These are phyloP conservation scores for Xylariaceae sp. DNA, from an alignment of 2,329 filamentous ascomycete genomes.

Conservation along the genomic window DNA sequence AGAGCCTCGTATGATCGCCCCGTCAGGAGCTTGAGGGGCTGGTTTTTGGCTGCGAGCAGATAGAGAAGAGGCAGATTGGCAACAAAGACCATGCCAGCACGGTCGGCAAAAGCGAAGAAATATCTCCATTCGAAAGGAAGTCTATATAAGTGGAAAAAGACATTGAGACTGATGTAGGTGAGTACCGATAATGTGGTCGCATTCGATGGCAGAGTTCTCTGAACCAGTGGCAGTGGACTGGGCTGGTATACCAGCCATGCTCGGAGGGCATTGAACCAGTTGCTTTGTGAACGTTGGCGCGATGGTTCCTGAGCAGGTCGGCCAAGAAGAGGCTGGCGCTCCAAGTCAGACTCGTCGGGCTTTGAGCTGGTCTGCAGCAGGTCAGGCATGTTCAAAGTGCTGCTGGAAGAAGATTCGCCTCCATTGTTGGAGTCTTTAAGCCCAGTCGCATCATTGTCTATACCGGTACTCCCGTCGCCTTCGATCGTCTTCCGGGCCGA, in stretches of 20 bases:
- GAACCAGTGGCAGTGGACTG: constrained; percentile 49
- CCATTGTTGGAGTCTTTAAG: constrained; percentile 8
- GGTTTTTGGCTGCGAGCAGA: constrained; percentile 62
- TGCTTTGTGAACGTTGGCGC: background rate
- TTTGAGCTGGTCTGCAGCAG: constrained; percentile 15
- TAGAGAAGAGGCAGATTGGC: constrained; percentile 52
- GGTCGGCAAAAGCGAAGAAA: constrained; percentile 55
- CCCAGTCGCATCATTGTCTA: constrained; percentile 3
- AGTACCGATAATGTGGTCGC: constrained; percentile 48
- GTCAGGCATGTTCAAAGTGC: constrained; percentile 15
- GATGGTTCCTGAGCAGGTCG: background rate
- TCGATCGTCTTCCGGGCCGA: constrained; percentile 22
- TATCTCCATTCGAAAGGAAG: constrained; percentile 43
- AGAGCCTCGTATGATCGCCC: constrained; percentile 63
- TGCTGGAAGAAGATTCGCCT: constrained; percentile 31
- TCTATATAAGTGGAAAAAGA: constrained; percentile 54
- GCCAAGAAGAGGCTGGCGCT: constrained; percentile 31
- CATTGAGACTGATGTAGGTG: constrained; percentile 47
- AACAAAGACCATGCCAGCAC: constrained; percentile 48
- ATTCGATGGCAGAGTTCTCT: constrained; percentile 55
- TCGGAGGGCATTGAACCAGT: constrained; percentile 1
- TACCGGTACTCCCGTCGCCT: constrained; percentile 1
- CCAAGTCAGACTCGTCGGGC: constrained; percentile 25
- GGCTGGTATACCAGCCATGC: constrained; percentile 53
- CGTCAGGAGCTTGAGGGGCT: constrained; percentile 56